Conservation (phyloP, 2,329 filamentous ascomycete species). For the Parastagonospora nodorum region DNA sequence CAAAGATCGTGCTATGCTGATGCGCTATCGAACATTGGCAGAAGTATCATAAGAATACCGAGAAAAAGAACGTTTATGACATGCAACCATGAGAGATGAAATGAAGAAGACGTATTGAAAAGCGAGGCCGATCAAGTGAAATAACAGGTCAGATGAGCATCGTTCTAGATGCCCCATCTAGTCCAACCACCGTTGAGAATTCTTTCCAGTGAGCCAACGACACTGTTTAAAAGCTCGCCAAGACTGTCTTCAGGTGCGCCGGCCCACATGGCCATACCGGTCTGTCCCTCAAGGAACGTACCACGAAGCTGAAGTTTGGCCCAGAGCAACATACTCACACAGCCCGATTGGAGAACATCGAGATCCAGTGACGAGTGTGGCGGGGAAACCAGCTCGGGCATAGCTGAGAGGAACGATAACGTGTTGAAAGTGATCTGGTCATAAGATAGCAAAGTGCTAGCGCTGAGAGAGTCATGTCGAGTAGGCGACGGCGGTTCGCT, state of each 20-base stretch:
- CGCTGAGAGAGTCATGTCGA: conserved; percentile 8
- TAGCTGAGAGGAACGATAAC: conserved; percentile 31
- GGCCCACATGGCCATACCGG: conserved; percentile 11
- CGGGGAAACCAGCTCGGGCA: conserved; percentile 18
- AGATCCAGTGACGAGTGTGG: conserved; percentile 25
- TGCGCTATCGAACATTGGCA: conserved; percentile 35
- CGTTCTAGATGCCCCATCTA: conserved; percentile 33
- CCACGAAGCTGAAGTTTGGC: conserved; percentile 36
- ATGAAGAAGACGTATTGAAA: conserved; percentile 5
- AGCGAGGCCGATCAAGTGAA: neutral
- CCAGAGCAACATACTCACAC: conserved; percentile 38
- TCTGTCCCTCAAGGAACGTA: conserved; percentile 19
- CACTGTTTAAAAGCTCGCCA: conserved; percentile 38
- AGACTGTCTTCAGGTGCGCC: conserved; percentile 23
- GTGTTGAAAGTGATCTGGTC: conserved; percentile 27
- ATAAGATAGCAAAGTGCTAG: conserved; percentile 15
- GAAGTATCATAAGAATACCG: conserved; percentile 7
- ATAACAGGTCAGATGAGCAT: neutral
- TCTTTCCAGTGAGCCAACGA: conserved; percentile 35
- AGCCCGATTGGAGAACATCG: conserved; percentile 33
- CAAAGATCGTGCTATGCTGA: conserved; percentile 28
- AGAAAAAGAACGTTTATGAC: conserved; percentile 3
- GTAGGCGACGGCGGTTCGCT: conserved; percentile 20
- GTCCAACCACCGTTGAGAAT: conserved; percentile 36
- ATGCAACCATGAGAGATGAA: neutral